Conservation (phyloP, 176 grass and related monocot species). For the Ensete glaucum region DNA sequence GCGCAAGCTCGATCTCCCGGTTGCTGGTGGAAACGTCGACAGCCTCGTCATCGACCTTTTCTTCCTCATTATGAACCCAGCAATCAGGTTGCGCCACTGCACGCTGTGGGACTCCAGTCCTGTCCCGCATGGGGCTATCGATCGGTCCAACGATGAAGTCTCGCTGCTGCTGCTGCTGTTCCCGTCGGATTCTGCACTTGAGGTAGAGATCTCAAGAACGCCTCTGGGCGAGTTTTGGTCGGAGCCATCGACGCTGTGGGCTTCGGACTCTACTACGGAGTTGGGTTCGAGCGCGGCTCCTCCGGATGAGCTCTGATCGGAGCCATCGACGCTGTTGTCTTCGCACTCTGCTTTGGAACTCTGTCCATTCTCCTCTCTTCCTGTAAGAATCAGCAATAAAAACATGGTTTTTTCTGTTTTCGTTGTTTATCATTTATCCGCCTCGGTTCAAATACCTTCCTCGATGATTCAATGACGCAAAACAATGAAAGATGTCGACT, state of each 20-base stretch:
- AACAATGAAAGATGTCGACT: neutral
- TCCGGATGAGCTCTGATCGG: neutral
- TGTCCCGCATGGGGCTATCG: slow-evolving; percentile 3
- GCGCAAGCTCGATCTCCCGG: slow-evolving; percentile 36
- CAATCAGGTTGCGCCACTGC: slow-evolving; percentile 70
- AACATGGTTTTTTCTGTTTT: neutral
- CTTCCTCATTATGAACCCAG: slow-evolving; percentile 56
- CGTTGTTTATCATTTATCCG: neutral
- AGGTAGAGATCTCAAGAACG: slow-evolving; percentile 4
- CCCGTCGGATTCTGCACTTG: slow-evolving; percentile 33
- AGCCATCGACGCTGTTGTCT: neutral
- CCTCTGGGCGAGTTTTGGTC: slow-evolving; percentile 11
- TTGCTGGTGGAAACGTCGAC: slow-evolving; percentile 52
- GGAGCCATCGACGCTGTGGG: neutral
- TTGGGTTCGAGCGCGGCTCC: neutral
- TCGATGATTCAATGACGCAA: too few species aligned
- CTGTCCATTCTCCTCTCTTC: neutral
- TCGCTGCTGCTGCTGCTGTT: slow-evolving; percentile 23
- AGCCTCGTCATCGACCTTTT: slow-evolving; percentile 62
- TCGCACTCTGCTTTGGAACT: neutral
- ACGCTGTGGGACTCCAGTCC: slow-evolving; percentile 27
- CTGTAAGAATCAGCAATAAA: neutral
- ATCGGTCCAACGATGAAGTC: slow-evolving; percentile 41
- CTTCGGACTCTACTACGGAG: neutral
- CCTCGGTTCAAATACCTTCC: too few species aligned